phyloP scores from a whole-genome alignment of 2,329 filamentous ascomycete genomes.

The Aspergillus sp. region DNA sequence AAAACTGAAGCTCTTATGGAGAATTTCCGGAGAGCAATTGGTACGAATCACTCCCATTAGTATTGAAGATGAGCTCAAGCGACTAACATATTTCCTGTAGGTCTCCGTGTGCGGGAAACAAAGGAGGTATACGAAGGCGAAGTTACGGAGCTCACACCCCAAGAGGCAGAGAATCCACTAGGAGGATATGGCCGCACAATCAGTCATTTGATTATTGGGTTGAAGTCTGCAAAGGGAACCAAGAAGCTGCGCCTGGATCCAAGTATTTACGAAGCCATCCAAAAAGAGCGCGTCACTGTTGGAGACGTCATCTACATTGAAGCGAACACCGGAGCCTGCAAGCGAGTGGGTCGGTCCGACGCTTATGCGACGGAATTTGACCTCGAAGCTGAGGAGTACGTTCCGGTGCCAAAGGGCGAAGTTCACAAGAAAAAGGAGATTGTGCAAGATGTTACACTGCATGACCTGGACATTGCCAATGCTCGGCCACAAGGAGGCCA shows the following conservation, averaged over 20 bases:
- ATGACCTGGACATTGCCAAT: constrained; percentile 95
- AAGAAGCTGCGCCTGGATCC: constrained; percentile 97
- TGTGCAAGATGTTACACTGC: constrained; percentile 95
- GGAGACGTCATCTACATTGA: constrained; percentile 99
- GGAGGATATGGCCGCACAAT: constrained; percentile 98
- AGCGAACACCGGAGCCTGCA: constrained; percentile 97
- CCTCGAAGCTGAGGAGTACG: constrained; percentile 97
- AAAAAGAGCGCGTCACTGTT: constrained; percentile 93
- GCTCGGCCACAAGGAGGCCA: constrained; percentile 93
- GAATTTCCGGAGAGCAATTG: constrained; percentile 96
- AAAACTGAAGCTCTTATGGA: constrained; percentile 99
- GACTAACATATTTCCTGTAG: constrained; percentile 35
- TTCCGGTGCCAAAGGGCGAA: constrained; percentile 96
- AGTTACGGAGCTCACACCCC: constrained; percentile 94
- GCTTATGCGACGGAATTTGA: constrained; percentile 99
- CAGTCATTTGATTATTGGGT: constrained; percentile 86
- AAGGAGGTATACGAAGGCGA: constrained; percentile 99
- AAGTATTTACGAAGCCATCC: constrained; percentile 98
- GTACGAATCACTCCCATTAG: constrained; percentile 42
- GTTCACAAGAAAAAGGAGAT: constrained; percentile 99
- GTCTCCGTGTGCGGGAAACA: constrained; percentile 91
- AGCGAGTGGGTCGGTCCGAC: constrained; percentile 92
- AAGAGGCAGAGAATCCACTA: constrained; percentile 96
- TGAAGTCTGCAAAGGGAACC: constrained; percentile 94
- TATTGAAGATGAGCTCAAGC: background rate